Evolutionary conservation across 495 filamentous ascomycete species (phyloP), one percentile per base, ranked within the genome.

Genomic region (Neurospora sp.): DNA sequence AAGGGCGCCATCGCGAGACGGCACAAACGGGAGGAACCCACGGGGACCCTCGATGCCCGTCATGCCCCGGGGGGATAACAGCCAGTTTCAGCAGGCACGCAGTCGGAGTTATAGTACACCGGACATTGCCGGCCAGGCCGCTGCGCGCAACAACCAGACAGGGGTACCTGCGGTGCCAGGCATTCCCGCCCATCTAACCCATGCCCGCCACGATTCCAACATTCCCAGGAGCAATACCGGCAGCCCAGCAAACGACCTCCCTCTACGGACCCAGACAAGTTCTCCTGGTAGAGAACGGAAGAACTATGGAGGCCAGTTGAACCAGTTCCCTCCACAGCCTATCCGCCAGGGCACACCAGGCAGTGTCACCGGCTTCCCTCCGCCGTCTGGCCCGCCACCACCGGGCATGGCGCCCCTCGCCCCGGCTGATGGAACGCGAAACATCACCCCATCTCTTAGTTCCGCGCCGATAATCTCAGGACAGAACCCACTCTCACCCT

Each of bases 21-120:
- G 92, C 2, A 84, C 72, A 45, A 93, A 89, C 76, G 90, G 89
- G 72, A 88, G 92, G 71, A 86, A 85, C 69, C 87, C 89, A 40
- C 89, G 93, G 75, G 87, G 94, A 39, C 94, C 94, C 27, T 97
- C 94, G 18, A 85, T 96, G 76, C 93, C 94, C 53, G 91, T 91
- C 2, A 91, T 94, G 86, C 83, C 86, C 5, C 86, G 89, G 10
- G 85, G 83, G 41, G 79, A 82, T 39, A 85, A 85, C 40, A 79
- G 85, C 22, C 82, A 88, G 70, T 80, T 86, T 40, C 88, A 90
- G 70, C 82, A 90, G 73, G 84, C 86, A 73, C 84, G 88, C 61
- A 88, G 84, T 76, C 82, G 89, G 41, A 90, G 88, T 41, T 88
- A 89, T 76, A 90, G 88, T 75, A 90, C 88, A 22, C 88, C 89